Evolutionary conservation across 371 early-diverging fungal genomes (phyloP).

Genomic region (Mortierella polycephala): DNA sequence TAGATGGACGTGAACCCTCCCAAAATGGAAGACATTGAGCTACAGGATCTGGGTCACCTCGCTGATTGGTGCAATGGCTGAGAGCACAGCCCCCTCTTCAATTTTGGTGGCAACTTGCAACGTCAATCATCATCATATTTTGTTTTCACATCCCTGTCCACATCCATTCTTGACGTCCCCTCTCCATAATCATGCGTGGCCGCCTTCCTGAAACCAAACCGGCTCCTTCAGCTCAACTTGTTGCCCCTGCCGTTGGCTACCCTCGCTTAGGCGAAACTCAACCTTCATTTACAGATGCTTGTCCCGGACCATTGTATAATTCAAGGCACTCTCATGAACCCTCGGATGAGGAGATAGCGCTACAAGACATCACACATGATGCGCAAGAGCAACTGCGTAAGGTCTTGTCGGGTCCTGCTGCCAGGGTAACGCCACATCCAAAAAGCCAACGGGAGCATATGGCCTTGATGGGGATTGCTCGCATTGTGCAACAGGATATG

Average conservation of each 20-base stretch:
- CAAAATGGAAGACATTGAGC: conserved; percentile 1
- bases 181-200: background rate
- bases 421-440: background rate
- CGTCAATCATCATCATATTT: background rate
- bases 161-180: background rate
- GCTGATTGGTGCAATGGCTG: conserved; percentile 5
- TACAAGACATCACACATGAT: conserved; percentile 1
- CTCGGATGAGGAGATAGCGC: conserved; percentile 9
- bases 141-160: background rate
- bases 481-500: conserved; percentile 18
- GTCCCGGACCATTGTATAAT: background rate
- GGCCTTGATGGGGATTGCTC: conserved; percentile 5
- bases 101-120: conserved; percentile 10
- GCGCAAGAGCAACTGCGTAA: background rate
- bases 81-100: conserved; percentile 2
- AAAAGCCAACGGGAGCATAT: conserved; percentile 3
- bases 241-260: background rate
- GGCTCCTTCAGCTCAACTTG: too few relatives aligned
- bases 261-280: background rate
- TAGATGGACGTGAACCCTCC: background rate
- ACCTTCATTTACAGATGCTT: background rate
- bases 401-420: background rate
- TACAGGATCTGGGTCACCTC: conserved; percentile 8
- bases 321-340: background rate
- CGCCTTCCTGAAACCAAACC: background rate